These are phyloP conservation scores for Pseudoperonospora humuli DNA, from an alignment of 352 stramenopile genomes.

Conservation along the genomic window DNA sequence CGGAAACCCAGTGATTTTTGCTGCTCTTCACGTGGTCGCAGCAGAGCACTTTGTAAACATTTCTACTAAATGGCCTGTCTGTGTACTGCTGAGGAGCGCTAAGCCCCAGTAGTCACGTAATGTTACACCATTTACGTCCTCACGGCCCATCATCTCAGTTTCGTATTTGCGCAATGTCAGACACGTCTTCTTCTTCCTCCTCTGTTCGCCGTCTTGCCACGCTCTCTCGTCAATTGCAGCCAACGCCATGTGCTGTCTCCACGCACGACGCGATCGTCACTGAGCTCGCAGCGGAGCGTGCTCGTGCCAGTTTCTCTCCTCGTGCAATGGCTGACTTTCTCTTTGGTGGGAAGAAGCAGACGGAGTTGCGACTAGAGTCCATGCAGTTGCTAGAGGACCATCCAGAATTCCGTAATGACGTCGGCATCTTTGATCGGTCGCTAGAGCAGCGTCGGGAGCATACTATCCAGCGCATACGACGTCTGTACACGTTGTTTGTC, in stretches of 20 bases:
- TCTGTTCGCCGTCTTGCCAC: conserved; percentile 34
- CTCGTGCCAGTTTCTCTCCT: conserved; percentile 37
- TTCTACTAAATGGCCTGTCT: too few species aligned
- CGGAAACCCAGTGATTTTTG: too few species aligned
- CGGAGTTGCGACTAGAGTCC: conserved; percentile 37
- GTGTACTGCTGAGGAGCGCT: too few species aligned
- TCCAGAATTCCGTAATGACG: conserved; percentile 33
- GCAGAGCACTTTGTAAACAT: too few species aligned
- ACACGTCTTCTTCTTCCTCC: conserved; percentile 11
- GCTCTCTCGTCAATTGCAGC: conserved; percentile 43
- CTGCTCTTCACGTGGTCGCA: too few species aligned
- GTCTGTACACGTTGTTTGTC: conserved; percentile 54
- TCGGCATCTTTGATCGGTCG: conserved; percentile 42
- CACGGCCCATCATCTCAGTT: too few species aligned
- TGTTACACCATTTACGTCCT: too few species aligned
- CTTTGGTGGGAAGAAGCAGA: conserved; percentile 40
- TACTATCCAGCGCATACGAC: conserved; percentile 45
- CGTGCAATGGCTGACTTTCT: conserved; percentile 54
- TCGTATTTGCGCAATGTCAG: conserved; percentile 25
- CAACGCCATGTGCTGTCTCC: conserved; percentile 28
- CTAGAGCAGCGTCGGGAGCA: conserved; percentile 39
- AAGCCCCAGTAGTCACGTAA: too few species aligned
- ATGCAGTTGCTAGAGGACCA: conserved; percentile 43
- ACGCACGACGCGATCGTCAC: conserved; percentile 29
- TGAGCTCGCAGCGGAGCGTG: conserved; percentile 46